A percentile compares a stretch with the other conserved stretches of the same genome.
These are phyloP conservation scores for Chrysopogon serrulatus DNA, from an alignment of 176 grass and related monocot genomes.

Conservation along the genomic window DNA sequence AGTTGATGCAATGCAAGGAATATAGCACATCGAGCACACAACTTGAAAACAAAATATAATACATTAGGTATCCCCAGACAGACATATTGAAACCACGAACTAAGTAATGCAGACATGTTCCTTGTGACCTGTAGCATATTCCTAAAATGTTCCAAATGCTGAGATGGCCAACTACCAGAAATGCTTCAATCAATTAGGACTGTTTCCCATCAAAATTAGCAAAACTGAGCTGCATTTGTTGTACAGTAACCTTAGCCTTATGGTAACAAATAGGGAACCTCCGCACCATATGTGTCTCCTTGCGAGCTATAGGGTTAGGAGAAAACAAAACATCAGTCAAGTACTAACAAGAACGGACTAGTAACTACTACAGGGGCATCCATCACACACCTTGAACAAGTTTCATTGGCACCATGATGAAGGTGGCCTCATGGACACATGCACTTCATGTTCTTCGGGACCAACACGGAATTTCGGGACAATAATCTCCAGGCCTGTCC, in stretches of 20 bases:
- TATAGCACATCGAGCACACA: not conserved
- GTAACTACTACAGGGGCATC: slow-evolving; percentile 12
- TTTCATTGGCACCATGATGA: slow-evolving; percentile 61
- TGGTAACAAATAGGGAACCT: slow-evolving; percentile 4
- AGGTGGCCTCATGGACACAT: slow-evolving; percentile 77
- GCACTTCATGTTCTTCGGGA: slow-evolving; percentile 98
- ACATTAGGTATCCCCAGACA: slow-evolving; percentile 17
- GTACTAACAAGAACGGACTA: slow-evolving; percentile 8
- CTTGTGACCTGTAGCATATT: slow-evolving; percentile 28
- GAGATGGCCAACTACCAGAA: slow-evolving; percentile 30
- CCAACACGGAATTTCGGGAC: slow-evolving; percentile 77
- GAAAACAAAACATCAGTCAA: slow-evolving; percentile 38
- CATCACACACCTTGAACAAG: slow-evolving; percentile 41
- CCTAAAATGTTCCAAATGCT: slow-evolving; percentile 19
- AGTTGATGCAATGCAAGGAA: not conserved
- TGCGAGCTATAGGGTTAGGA: slow-evolving; percentile 32
- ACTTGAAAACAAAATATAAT: slow-evolving; percentile 5
- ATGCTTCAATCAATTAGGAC: slow-evolving; percentile 29
- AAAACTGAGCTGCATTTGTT: slow-evolving; percentile 37
- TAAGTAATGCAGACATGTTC: slow-evolving; percentile 25
- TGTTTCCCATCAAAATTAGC: slow-evolving; percentile 34
- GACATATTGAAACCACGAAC: slow-evolving; percentile 7
- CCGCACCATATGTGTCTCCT: slow-evolving; percentile 23
- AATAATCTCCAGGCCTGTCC: slow-evolving; percentile 83
- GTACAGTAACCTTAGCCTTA: slow-evolving; percentile 18